phyloP scores from a whole-genome alignment of 2,329 filamentous ascomycete species.

The Ophiosphaerella narmari region DNA sequence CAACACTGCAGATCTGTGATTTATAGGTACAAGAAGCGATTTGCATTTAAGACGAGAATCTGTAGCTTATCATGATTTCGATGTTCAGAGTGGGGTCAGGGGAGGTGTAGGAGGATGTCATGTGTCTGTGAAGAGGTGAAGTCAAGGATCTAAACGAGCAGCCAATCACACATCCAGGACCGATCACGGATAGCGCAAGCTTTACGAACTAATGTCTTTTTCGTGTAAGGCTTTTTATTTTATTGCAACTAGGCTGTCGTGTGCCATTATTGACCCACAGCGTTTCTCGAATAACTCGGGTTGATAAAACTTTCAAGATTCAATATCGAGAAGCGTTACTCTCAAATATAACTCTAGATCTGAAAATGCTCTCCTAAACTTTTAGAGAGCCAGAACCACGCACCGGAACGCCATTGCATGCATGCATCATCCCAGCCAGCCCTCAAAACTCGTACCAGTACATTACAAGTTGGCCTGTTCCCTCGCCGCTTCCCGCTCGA shows the following conservation, averaged over 20 bases:
- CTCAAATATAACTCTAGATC: constrained; percentile 17
- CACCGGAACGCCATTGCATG: constrained; percentile 46
- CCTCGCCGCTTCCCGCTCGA: constrained; percentile 73
- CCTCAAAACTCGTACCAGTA: constrained; percentile 17
- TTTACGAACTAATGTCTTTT: too few species aligned
- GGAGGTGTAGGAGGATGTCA: neutral
- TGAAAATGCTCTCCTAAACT: constrained; percentile 23
- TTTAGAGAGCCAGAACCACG: constrained; percentile 27
- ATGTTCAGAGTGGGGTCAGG: neutral
- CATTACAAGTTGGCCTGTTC: constrained; percentile 46
- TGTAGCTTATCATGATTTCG: constrained; percentile 7
- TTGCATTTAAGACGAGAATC: constrained; percentile 5
- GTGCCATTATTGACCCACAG: too few species aligned
- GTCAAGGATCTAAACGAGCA: constrained; percentile 5
- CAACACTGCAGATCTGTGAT: constrained; percentile 6
- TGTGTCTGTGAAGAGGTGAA: neutral
- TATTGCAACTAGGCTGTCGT: too few species aligned
- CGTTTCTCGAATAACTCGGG: neutral
- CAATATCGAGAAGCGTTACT: constrained; percentile 3
- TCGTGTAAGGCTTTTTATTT: neutral
- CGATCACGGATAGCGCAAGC: neutral
- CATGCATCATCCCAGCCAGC: constrained; percentile 36
- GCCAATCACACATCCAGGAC: constrained; percentile 8
- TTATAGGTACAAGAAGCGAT: neutral
- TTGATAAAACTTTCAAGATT: neutral